Evolutionary conservation across 805 yeast genomes (phyloP).

Genomic region (Teunomyces kruisii): DNA sequence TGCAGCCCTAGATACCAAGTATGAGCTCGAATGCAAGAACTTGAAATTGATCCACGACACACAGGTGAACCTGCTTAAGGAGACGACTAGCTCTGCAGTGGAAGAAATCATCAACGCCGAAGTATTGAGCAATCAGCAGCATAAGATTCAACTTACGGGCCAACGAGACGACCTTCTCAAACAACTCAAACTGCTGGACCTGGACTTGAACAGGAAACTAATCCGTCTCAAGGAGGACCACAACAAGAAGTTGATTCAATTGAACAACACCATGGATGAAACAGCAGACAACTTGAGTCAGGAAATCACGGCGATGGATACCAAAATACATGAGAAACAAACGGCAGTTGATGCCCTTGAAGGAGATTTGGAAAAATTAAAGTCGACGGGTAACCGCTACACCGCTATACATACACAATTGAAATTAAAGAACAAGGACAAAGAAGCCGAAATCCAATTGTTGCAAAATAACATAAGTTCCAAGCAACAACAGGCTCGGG

Average conservation of each 20-base stretch:
- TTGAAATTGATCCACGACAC: slow-evolving; percentile 24
- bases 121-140: slow-evolving; percentile 26
- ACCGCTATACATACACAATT: neutral
- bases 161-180: slow-evolving; percentile 15
- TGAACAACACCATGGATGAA: slow-evolving; percentile 16
- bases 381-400: slow-evolving; percentile 1
- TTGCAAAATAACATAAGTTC: slow-evolving; percentile 10
- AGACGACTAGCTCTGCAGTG: slow-evolving; percentile 29
- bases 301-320: slow-evolving; percentile 10
- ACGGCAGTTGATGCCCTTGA: slow-evolving; percentile 9
- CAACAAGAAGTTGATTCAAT: slow-evolving; percentile 15
- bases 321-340: slow-evolving; percentile 4
- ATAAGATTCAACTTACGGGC: slow-evolving; percentile 17
- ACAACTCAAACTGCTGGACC: slow-evolving; percentile 11
- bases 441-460: slow-evolving; percentile 15
- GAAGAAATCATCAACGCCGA: slow-evolving; percentile 37
- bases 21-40: slow-evolving; percentile 9
- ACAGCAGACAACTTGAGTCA: slow-evolving; percentile 10
- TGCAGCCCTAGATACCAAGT: slow-evolving; percentile 2
- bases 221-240: slow-evolving; percentile 26
- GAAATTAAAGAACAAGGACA: slow-evolving; percentile 8
- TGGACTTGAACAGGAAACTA: slow-evolving; percentile 21
- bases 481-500: slow-evolving; percentile 10
- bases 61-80: slow-evolving; percentile 28
- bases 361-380: slow-evolving; percentile 5